A percentile compares a stretch with the other conserved stretches of the same genome.
These are phyloP conservation scores for Andrographis paniculata DNA, from an alignment of 305 asterid genomes.

Conservation along the genomic window DNA sequence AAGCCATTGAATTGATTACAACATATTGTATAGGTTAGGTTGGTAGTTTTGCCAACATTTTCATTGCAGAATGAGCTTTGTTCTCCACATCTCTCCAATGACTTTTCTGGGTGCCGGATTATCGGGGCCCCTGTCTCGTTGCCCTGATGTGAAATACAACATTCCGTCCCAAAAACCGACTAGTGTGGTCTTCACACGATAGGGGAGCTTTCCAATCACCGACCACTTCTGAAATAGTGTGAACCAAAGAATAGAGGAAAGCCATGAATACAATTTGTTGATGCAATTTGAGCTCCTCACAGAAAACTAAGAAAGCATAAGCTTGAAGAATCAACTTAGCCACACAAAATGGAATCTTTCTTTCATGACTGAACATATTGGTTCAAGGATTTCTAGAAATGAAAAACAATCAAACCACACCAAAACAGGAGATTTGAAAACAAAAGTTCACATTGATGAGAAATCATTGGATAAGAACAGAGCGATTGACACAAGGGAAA, in stretches of 20 bases:
- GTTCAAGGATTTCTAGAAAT: too few relatives aligned
- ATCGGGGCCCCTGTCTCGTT: constrained; percentile 80
- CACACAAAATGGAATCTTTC: too few relatives aligned
- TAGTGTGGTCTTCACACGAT: constrained; percentile 87
- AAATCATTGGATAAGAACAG: too few relatives aligned
- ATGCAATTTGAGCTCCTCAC: too few relatives aligned
- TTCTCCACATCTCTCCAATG: constrained; percentile 90
- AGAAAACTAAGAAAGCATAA: too few relatives aligned
- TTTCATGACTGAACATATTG: too few relatives aligned
- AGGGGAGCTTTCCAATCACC: constrained; percentile 89
- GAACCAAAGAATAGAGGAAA: constrained; percentile 13
- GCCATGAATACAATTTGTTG: background rate
- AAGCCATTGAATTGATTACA: constrained; percentile 19
- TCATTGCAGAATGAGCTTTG: constrained; percentile 45
- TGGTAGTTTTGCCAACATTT: constrained; percentile 1
- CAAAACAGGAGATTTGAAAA: too few relatives aligned
- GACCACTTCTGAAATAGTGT: constrained; percentile 66
- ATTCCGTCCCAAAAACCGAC: constrained; percentile 93
- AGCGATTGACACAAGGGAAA: too few relatives aligned
- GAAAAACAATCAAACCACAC: too few relatives aligned
- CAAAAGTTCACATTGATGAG: too few relatives aligned
- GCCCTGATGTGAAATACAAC: constrained; percentile 93
- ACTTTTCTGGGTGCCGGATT: constrained; percentile 89
- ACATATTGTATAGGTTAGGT: background rate
- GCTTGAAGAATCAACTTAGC: too few relatives aligned